Conservation (phyloP, 345 rosid genomes). For the Combretum micranthum region DNA sequence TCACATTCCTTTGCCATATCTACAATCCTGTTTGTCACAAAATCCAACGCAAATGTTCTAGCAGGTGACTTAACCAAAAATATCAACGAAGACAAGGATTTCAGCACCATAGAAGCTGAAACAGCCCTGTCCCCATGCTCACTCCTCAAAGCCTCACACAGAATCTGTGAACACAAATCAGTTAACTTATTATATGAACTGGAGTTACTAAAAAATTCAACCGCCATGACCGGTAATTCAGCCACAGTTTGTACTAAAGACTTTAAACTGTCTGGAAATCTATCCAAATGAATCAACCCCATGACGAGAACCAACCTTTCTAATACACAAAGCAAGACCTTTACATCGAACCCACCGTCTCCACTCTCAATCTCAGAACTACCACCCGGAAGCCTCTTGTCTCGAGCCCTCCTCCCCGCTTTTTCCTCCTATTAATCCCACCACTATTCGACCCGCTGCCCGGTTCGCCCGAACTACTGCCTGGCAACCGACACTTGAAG, state of each 20-base stretch:
- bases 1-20: conserved; percentile 26
- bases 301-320: conserved; percentile 46
- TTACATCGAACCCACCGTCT: conserved; percentile 34
- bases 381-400: background rate
- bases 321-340: conserved; percentile 30
- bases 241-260: conserved; percentile 59
- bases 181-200: conserved; percentile 27
- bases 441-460: conserved; percentile 14
- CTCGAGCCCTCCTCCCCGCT: conserved; percentile 9
- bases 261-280: conserved; percentile 77
- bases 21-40: conserved; percentile 37
- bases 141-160: conserved; percentile 41
- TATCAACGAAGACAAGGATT: conserved; percentile 53
- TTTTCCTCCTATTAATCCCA: conserved; percentile 10
- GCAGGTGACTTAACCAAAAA: conserved; percentile 55
- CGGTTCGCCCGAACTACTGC: conserved; percentile 5
- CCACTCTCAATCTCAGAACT: conserved; percentile 15
- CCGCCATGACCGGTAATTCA: conserved; percentile 47
- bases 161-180: conserved; percentile 46
- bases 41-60: conserved; percentile 58
- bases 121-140: conserved; percentile 58
- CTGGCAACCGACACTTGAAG: conserved; percentile 32
- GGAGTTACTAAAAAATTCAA: conserved; percentile 27
- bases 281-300: conserved; percentile 61
- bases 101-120: conserved; percentile 65